Evolutionary conservation across 805 yeast genomes (phyloP).

Genomic region (Spathaspora boniae): DNA sequence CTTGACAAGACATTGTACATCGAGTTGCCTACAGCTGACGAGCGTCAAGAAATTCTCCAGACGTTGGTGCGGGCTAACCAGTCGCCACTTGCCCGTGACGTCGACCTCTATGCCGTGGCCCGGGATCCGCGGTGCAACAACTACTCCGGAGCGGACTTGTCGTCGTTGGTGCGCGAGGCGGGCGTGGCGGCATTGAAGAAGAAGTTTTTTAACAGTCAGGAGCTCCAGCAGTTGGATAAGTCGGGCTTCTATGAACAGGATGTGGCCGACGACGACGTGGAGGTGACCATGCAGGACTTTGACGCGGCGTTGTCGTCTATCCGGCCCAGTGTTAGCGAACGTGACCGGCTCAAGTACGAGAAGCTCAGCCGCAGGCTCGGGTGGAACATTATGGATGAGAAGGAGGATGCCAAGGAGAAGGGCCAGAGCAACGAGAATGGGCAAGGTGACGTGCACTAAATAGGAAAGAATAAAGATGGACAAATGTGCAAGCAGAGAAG

Average conservation of each 20-base stretch:
- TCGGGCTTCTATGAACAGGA: slow-evolving; percentile 35
- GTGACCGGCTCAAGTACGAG: slow-evolving; percentile 76
- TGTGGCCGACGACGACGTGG: slow-evolving; percentile 33
- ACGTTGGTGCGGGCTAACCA: slow-evolving; percentile 70
- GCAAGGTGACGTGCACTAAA: too few species aligned
- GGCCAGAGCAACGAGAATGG: too few species aligned
- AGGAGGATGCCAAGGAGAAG: too few species aligned
- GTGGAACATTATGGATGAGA: slow-evolving; percentile 51
- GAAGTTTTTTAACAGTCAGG: slow-evolving; percentile 52
- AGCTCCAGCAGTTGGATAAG: slow-evolving; percentile 35
- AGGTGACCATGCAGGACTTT: slow-evolving; percentile 67
- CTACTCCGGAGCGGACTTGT: slow-evolving; percentile 94
- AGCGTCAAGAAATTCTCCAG: slow-evolving; percentile 75
- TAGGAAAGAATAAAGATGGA: too few species aligned
- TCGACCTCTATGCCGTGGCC: slow-evolving; percentile 62
- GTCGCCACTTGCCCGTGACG: slow-evolving; percentile 67
- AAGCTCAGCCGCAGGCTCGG: slow-evolving; percentile 70
- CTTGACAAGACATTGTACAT: slow-evolving; percentile 89
- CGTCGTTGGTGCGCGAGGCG: slow-evolving; percentile 91
- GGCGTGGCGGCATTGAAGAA: slow-evolving; percentile 82
- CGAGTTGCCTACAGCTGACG: slow-evolving; percentile 77
- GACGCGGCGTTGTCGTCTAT: slow-evolving; percentile 66
- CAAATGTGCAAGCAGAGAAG: too few species aligned
- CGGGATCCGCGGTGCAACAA: slow-evolving; percentile 78
- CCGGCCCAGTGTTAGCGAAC: slow-evolving; percentile 87